Evolutionary conservation across 192 early-diverging fungal species (phyloP), one percentile per base, ranked within the genome.

Genomic region (Borealophlyctis nickersoniae): DNA sequence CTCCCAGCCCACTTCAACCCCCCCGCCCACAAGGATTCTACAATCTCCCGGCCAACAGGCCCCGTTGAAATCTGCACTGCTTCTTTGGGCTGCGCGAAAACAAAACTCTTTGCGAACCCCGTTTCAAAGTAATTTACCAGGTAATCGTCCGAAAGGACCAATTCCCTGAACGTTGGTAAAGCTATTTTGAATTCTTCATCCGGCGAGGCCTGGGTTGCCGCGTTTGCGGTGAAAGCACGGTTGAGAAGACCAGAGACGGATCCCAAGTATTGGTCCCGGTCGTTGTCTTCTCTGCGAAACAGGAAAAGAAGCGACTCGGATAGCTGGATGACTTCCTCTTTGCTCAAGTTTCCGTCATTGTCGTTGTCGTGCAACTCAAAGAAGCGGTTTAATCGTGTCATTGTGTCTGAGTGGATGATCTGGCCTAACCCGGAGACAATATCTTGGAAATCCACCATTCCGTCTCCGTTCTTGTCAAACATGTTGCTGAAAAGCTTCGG

Each of bases 221-320:
- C 68, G 68, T 72, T 79, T 30, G 77, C 54, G 63, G 77, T 78
- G 59, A 89, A 85, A 19, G 89, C 83, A 26, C 83, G 74, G 53
- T 80, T 86, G 50, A 89, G 70, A 16, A 89, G 77, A 29, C 75
- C 77, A 27, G 79, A 83, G 27, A 89, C 77, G 23, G 78, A 58
- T 28, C 74, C 77, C 36, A 93, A 53, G 64, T 88, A 78, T n/a
- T n/a, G n/a, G n/a, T n/a, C n/a, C 48, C 59, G 31, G 62, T 89
- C 82, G 11, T 81, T 79, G 39, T 81, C 73, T 50, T 85, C 67
- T 30, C 67, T 63, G 1, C 88, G 66, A 48, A 89, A 76, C 1
- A 98, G 77, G 64, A 92, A 96, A 58, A 93, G 79, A 3, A 98
- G 68, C 36, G 87, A 87, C 75, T 96, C 93, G 0, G 90, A 89